Evolutionary conservation across 345 rosid genomes (phyloP).

Genomic region (Aquilaria malaccensis): DNA sequence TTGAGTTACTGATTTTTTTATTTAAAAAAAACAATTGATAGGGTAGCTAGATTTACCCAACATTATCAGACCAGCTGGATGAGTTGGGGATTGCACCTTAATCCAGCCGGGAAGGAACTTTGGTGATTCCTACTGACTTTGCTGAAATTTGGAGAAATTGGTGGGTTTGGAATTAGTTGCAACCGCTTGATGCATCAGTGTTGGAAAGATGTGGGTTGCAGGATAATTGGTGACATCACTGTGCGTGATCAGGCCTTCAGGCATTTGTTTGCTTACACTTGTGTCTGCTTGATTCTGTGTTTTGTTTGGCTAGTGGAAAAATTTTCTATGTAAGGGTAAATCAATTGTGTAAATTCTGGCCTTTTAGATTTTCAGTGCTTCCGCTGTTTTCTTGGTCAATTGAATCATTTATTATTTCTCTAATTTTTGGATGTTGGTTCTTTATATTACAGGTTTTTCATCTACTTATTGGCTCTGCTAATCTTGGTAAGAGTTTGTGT

Average conservation of each 20-base stretch:
- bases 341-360: no score
- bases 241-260: neutral
- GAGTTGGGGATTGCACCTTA: constrained; percentile 15
- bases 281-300: constrained; percentile 1
- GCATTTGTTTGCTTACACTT: neutral
- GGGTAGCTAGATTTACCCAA: constrained; percentile 13
- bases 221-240: constrained; percentile 2
- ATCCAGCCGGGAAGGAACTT: constrained; percentile 13
- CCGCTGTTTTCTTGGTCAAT: no score
- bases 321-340: neutral
- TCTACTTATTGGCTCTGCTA: constrained; percentile 49
- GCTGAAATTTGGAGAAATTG: constrained; percentile 10
- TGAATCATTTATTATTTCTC: neutral
- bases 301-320: neutral
- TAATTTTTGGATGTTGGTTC: constrained; percentile 4
- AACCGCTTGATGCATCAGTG: neutral
- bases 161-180: constrained; percentile 9
- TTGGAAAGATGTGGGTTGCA: neutral
- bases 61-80: constrained; percentile 13
- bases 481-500: constrained; percentile 33
- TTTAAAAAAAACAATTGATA: constrained; percentile 5
- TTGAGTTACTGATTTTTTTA: neutral
- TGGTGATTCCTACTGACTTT: constrained; percentile 7
- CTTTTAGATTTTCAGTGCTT: no score
- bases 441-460: constrained; percentile 51